These are phyloP conservation scores for Epichloe hybrida DNA, from an alignment of 2,329 filamentous ascomycete species.

Conservation along the genomic window DNA sequence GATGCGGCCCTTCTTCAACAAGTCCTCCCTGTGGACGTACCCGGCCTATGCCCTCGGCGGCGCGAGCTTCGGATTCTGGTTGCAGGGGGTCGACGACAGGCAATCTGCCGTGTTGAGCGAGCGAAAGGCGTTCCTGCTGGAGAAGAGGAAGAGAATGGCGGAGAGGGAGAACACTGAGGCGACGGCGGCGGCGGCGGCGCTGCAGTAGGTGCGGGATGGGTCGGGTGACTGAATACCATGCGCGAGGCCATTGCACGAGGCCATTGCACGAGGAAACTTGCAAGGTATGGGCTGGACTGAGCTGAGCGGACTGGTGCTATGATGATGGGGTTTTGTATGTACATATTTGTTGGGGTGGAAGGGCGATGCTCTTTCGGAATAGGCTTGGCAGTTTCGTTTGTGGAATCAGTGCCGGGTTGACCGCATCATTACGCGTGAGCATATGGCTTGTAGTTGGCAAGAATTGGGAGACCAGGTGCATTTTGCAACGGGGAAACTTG, in stretches of 20 bases:
- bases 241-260: not conserved
- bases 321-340: not conserved
- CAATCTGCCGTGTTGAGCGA: constrained; percentile 66
- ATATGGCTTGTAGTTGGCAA: not conserved
- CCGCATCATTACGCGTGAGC: not conserved
- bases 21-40: constrained; percentile 77
- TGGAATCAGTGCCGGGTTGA: not conserved
- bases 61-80: constrained; percentile 92
- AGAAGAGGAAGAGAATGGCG: constrained; percentile 67
- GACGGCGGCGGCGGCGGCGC: not conserved
- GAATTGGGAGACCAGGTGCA: not conserved
- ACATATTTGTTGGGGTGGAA: not conserved
- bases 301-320: not conserved
- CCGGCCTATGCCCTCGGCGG: constrained; percentile 77
- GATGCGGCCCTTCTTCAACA: constrained; percentile 89
- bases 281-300: not conserved
- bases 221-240: not conserved
- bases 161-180: constrained; percentile 20
- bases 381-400: not conserved
- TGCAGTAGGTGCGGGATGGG: not conserved
- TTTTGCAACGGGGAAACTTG: not conserved
- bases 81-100: constrained; percentile 75
- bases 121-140: constrained; percentile 66
- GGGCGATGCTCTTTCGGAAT: not conserved
- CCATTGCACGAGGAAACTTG: not conserved